Evolutionary conservation across 768 basidiomycete species (phyloP).

Genomic region (Boletellus ananiceps): DNA sequence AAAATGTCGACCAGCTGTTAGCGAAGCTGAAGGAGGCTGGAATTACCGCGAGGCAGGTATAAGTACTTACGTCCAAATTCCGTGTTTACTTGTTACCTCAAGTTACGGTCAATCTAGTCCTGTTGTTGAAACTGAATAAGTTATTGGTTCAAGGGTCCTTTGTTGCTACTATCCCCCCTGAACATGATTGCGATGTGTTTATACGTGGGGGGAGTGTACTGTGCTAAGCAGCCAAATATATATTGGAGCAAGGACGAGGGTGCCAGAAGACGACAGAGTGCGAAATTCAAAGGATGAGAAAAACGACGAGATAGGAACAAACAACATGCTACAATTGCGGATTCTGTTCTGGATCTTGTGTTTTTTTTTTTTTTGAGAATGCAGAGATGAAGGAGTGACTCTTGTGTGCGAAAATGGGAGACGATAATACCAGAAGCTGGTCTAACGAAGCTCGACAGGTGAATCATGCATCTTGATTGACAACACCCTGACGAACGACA

Average conservation of each 20-base stretch:
- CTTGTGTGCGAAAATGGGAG: slow-evolving; percentile 1
- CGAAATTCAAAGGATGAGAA: not conserved
- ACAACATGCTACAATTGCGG: slow-evolving; percentile 27
- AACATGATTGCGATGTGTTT: slow-evolving; percentile 12
- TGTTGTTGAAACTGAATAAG: slow-evolving; percentile 1
- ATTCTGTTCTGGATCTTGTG: slow-evolving; percentile 5
- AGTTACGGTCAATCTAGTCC: not conserved
- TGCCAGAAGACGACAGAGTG: slow-evolving; percentile 9
- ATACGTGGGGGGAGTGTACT: slow-evolving; percentile 9
- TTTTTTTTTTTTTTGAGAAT: slow-evolving; percentile 12
- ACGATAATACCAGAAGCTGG: slow-evolving; percentile 1
- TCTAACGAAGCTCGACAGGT: slow-evolving; percentile 4
- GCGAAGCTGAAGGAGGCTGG: slow-evolving; percentile 89
- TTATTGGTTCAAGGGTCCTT: slow-evolving; percentile 19
- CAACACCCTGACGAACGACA: slow-evolving; percentile 21
- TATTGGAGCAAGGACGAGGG: slow-evolving; percentile 18
- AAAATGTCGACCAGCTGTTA: slow-evolving; percentile 83
- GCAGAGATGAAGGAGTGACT: slow-evolving; percentile 18
- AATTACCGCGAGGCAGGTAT: slow-evolving; percentile 30
- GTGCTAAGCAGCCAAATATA: slow-evolving; percentile 22
- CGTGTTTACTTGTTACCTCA: slow-evolving; percentile 6
- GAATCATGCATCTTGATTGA: slow-evolving; percentile 15
- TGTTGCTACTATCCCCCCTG: slow-evolving; percentile 6
- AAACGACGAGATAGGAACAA: slow-evolving; percentile 7
- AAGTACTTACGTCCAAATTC: not conserved